These are phyloP conservation scores for Coemansia sp. DNA, from an alignment of 192 early-diverging fungal genomes.

Conservation along the genomic window DNA sequence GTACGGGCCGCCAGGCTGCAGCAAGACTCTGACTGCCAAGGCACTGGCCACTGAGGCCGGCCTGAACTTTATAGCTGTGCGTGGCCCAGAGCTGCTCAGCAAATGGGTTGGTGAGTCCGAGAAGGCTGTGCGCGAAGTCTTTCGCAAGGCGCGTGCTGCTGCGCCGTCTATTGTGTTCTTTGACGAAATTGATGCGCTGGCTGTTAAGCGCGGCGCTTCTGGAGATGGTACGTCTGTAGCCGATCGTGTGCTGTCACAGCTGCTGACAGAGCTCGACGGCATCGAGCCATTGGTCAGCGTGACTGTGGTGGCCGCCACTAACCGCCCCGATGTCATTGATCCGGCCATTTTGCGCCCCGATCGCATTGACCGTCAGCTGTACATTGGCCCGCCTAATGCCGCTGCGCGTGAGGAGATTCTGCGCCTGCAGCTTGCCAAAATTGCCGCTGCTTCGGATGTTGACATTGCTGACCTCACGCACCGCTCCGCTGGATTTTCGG, in stretches of 20 bases:
- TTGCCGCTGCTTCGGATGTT: constrained; percentile 71
- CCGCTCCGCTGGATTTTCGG: constrained; percentile 83
- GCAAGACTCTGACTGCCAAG: constrained; percentile 97
- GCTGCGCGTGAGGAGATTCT: constrained; percentile 79
- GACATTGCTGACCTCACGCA: constrained; percentile 63
- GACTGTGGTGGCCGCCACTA: constrained; percentile 96
- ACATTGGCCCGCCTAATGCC: constrained; percentile 87
- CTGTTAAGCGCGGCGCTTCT: constrained; percentile 71
- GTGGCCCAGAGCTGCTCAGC: constrained; percentile 97
- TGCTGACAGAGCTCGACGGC: constrained; percentile 93
- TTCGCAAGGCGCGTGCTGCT: constrained; percentile 90
- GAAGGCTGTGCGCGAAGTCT: constrained; percentile 93
- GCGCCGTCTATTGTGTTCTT: constrained; percentile 97
- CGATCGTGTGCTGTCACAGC: constrained; percentile 92
- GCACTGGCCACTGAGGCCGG: constrained; percentile 95
- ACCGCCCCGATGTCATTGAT: constrained; percentile 96
- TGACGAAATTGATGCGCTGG: constrained; percentile 97
- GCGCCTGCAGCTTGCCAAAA: constrained; percentile 68
- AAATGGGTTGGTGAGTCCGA: constrained; percentile 99
- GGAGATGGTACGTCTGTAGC: constrained; percentile 80
- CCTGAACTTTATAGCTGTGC: constrained; percentile 97
- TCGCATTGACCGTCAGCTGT: constrained; percentile 91
- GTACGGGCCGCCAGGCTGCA: constrained; percentile 98
- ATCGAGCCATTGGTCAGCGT: constrained; percentile 95
- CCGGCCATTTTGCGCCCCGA: constrained; percentile 89